A percentile compares a stretch with the other conserved stretches of the same genome.
phyloP scores from a whole-genome alignment of 495 filamentous ascomycete species.

The Lineolata rhizophorae region DNA sequence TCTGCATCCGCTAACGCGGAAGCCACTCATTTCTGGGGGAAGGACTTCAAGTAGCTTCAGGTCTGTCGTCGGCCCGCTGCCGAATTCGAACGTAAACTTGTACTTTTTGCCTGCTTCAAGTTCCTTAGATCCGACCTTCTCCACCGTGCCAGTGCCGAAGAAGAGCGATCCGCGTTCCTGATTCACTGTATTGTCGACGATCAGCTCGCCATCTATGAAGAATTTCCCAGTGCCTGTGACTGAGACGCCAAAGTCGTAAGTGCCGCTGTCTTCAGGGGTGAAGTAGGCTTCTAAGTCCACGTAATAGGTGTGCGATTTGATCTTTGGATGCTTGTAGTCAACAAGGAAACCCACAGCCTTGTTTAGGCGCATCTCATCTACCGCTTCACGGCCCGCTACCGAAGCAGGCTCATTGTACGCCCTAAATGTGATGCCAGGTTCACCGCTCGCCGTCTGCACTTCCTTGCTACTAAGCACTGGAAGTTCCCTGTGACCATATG shows the following conservation, averaged over 20 bases:
- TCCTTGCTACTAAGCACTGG: conserved; percentile 30
- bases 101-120: conserved; percentile 36
- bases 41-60: conserved; percentile 25
- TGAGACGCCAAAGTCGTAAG: conserved; percentile 56
- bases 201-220: conserved; percentile 41
- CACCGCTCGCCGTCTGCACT: conserved; percentile 18
- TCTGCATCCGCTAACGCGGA: conserved; percentile 50
- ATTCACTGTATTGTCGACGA: conserved; percentile 43
- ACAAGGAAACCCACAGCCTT: conserved; percentile 34
- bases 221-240: conserved; percentile 53
- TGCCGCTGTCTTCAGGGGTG: conserved; percentile 35
- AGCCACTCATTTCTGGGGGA: too few relatives aligned
- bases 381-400: conserved; percentile 20
- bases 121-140: conserved; percentile 32
- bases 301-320: conserved; percentile 33
- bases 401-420: conserved; percentile 35
- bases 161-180: conserved; percentile 36
- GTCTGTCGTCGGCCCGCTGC: conserved; percentile 34
- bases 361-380: conserved; percentile 31
- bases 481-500: conserved; percentile 37
- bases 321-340: conserved; percentile 38
- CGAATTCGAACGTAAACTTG: conserved; percentile 35
- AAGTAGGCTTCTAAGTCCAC: conserved; percentile 37
- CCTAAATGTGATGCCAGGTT: conserved; percentile 28
- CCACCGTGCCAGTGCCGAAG: conserved; percentile 37